phyloP scores from a whole-genome alignment of 306 rosid species.

The Alnus rubra region DNA sequence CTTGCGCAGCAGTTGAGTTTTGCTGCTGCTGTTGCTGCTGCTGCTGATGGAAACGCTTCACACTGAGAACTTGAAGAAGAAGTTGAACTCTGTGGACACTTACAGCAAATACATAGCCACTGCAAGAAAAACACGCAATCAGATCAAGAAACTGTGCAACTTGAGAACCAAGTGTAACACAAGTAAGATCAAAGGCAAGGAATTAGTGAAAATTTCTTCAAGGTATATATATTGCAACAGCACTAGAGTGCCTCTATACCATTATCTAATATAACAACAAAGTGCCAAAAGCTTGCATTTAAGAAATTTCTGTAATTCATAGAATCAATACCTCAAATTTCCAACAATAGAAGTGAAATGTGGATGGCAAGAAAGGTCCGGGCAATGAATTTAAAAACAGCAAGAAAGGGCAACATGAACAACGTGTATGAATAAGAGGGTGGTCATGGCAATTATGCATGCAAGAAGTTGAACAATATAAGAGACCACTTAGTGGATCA shows the following conservation, averaged over 20 bases:
- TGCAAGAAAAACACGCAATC: conserved; percentile 43
- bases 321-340: background rate
- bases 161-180: background rate
- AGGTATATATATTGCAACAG: background rate
- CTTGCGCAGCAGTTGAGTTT: conserved; percentile 72
- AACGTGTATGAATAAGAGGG: background rate
- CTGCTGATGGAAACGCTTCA: conserved; percentile 97
- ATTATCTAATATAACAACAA: background rate
- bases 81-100: conserved; percentile 99
- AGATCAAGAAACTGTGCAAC: conserved; percentile 5
- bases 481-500: background rate
- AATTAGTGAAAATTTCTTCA: background rate
- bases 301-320: background rate
- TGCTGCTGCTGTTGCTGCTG: conserved; percentile 75
- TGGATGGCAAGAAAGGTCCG: background rate
- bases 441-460: background rate
- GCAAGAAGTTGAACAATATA: background rate
- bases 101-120: conserved; percentile 99
- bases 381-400: background rate
- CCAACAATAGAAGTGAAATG: background rate
- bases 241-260: background rate
- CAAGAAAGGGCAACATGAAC: background rate
- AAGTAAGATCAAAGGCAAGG: background rate
- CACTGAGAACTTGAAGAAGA: conserved; percentile 98
- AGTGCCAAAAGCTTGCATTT: background rate